Percentiles rank a stretch among this genome's conserved stretches.
phyloP scores from a whole-genome alignment of 306 rosid genomes.

The Aeschynomene evenia region DNA sequence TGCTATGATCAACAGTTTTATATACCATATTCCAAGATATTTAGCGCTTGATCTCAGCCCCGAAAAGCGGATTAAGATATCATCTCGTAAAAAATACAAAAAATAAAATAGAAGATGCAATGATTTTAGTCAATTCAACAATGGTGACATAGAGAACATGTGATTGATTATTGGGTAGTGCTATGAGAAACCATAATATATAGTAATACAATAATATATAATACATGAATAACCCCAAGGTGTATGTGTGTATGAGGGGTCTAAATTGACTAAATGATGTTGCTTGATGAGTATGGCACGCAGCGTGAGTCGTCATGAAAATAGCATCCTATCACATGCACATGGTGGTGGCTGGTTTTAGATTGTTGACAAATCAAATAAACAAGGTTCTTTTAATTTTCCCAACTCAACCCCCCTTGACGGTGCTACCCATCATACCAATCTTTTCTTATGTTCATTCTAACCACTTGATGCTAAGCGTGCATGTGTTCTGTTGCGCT shows the following conservation, averaged over 20 bases:
- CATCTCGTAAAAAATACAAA: not conserved
- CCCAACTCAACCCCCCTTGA: not conserved
- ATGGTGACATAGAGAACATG: constrained; percentile 17
- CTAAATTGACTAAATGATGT: constrained; percentile 16
- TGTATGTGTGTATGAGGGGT: constrained; percentile 8
- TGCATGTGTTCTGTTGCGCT: constrained; percentile 37
- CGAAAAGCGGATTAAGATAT: not conserved
- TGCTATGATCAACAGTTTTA: not conserved
- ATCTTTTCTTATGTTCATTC: no score
- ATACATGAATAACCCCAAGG: constrained; percentile 4
- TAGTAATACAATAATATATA: not conserved
- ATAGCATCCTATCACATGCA: constrained; percentile 32
- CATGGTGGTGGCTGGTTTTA: constrained; percentile 21
- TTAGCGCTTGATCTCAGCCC: not conserved
- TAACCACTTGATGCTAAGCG: constrained; percentile 15
- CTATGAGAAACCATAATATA: not conserved
- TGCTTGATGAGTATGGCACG: not conserved
- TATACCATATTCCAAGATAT: not conserved
- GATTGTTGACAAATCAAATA: constrained; percentile 36
- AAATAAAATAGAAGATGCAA: not conserved
- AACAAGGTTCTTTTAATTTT: constrained; percentile 33
- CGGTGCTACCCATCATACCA: constrained; percentile 18
- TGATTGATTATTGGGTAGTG: constrained; percentile 4
- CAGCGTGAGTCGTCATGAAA: constrained; percentile 25
- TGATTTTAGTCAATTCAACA: not conserved